A percentile compares a stretch with the other conserved stretches of the same genome.
These are phyloP conservation scores for Diaporthe helianthi DNA, from an alignment of 2,329 filamentous ascomycete genomes.

Conservation along the genomic window DNA sequence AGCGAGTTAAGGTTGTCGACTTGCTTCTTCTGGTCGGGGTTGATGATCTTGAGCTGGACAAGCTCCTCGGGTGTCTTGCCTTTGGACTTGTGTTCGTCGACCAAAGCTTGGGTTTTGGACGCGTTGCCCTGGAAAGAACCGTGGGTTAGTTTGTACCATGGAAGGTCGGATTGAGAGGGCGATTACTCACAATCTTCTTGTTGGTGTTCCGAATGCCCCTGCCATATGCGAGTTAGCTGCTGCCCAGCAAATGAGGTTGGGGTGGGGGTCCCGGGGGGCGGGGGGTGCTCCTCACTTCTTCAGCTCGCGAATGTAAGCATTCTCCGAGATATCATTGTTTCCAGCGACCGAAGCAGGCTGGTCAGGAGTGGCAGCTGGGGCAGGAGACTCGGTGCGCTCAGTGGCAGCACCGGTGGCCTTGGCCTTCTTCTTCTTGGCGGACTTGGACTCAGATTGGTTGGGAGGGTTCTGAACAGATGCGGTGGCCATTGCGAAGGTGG, in stretches of 20 bases:
- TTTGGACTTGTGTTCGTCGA: slow-evolving; percentile 71
- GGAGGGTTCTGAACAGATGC: slow-evolving; percentile 68
- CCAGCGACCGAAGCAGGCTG: slow-evolving; percentile 57
- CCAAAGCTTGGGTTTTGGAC: slow-evolving; percentile 73
- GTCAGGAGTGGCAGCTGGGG: slow-evolving; percentile 58
- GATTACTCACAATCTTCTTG: slow-evolving; percentile 85
- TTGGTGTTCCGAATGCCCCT: slow-evolving; percentile 90
- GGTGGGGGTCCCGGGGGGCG: not conserved
- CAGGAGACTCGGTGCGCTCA: slow-evolving; percentile 61
- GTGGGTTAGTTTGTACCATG: slow-evolving; percentile 23
- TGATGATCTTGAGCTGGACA: slow-evolving; percentile 75
- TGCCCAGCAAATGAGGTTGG: not conserved
- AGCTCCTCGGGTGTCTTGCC: slow-evolving; percentile 77
- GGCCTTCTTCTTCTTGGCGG: slow-evolving; percentile 73
- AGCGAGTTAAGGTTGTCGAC: slow-evolving; percentile 78
- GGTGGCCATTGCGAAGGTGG: slow-evolving; percentile 65
- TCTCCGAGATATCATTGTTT: slow-evolving; percentile 70
- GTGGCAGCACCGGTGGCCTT: slow-evolving; percentile 47
- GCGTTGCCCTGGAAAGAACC: slow-evolving; percentile 63
- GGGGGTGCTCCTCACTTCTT: slow-evolving; percentile 79
- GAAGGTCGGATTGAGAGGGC: slow-evolving; percentile 27
- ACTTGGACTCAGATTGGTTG: slow-evolving; percentile 68
- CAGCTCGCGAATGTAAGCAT: slow-evolving; percentile 83
- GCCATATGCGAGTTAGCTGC: slow-evolving; percentile 17
- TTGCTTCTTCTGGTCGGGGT: slow-evolving; percentile 79